Evolutionary conservation across 2,329 filamentous ascomycete genomes (phyloP).

Genomic region (Elsinoe australis): DNA sequence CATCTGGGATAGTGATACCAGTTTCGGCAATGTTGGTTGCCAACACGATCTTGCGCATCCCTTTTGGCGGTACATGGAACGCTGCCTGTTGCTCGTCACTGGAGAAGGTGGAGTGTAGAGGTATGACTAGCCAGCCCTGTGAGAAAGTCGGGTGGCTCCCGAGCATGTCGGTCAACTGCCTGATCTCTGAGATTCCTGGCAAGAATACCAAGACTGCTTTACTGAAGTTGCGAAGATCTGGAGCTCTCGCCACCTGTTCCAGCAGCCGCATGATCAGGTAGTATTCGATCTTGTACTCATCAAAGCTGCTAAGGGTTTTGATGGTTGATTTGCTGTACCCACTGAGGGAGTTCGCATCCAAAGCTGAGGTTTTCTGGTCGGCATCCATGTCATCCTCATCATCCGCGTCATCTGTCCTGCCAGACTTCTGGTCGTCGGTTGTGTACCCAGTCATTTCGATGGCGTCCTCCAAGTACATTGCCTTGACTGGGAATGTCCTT

Average conservation of each 20-base stretch:
- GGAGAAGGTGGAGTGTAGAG: slow-evolving; percentile 87
- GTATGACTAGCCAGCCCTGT: slow-evolving; percentile 74
- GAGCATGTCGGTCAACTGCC: slow-evolving; percentile 69
- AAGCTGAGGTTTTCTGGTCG: slow-evolving; percentile 40
- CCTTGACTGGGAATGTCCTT: slow-evolving; percentile 84
- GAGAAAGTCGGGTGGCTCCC: slow-evolving; percentile 68
- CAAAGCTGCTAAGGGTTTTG: slow-evolving; percentile 65
- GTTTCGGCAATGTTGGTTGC: slow-evolving; percentile 98
- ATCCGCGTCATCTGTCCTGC: slow-evolving; percentile 38
- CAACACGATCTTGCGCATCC: slow-evolving; percentile 84
- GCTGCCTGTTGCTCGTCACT: slow-evolving; percentile 94
- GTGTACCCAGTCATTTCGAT: slow-evolving; percentile 77
- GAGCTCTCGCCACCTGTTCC: slow-evolving; percentile 62
- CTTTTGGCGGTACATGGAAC: slow-evolving; percentile 74
- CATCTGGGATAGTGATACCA: slow-evolving; percentile 95
- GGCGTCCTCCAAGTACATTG: slow-evolving; percentile 84
- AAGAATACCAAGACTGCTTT: slow-evolving; percentile 91
- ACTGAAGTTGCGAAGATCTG: slow-evolving; percentile 63
- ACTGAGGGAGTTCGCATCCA: slow-evolving; percentile 48
- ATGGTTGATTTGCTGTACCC: slow-evolving; percentile 70
- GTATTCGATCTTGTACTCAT: slow-evolving; percentile 89
- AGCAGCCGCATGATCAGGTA: slow-evolving; percentile 76
- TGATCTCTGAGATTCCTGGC: slow-evolving; percentile 75
- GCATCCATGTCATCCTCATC: slow-evolving; percentile 42
- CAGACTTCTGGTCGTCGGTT: slow-evolving; percentile 46